phyloP scores from a whole-genome alignment of 805 yeast species.

The Cyberlindnera misumaiensis region DNA sequence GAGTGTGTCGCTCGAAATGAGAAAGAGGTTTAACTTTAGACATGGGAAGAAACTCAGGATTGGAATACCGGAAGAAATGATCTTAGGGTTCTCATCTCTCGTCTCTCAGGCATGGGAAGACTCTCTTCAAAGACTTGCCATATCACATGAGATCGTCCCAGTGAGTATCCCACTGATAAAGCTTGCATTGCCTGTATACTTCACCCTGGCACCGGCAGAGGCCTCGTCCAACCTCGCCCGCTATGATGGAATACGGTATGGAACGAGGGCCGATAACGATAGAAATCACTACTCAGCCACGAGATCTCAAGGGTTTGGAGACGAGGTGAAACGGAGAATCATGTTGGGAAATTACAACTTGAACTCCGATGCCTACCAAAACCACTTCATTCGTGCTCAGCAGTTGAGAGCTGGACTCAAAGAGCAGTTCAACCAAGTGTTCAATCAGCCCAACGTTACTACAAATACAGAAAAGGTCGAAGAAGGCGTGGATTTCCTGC shows the following conservation, averaged over 20 bases:
- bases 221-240: slow-evolving; percentile 89
- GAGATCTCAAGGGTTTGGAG: slow-evolving; percentile 63
- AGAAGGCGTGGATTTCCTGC: slow-evolving; percentile 55
- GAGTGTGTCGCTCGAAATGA: slow-evolving; percentile 32
- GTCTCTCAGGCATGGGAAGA: slow-evolving; percentile 42
- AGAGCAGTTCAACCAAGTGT: slow-evolving; percentile 58
- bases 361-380: slow-evolving; percentile 61
- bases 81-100: slow-evolving; percentile 45
- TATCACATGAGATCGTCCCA: slow-evolving; percentile 41
- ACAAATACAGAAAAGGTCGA: slow-evolving; percentile 16
- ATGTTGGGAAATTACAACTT: slow-evolving; percentile 81
- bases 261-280: slow-evolving; percentile 40
- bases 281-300: slow-evolving; percentile 47
- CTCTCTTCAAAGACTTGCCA: slow-evolving; percentile 37
- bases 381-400: slow-evolving; percentile 75
- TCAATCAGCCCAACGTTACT: slow-evolving; percentile 43
- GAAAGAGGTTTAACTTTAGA: slow-evolving; percentile 21
- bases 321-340: slow-evolving; percentile 78
- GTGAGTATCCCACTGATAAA: slow-evolving; percentile 68
- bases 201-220: slow-evolving; percentile 85
- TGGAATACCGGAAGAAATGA: slow-evolving; percentile 71
- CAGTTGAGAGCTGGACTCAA: slow-evolving; percentile 53
- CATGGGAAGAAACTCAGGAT: slow-evolving; percentile 33
- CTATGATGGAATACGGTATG: slow-evolving; percentile 87
- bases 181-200: slow-evolving; percentile 70